phyloP scores from a whole-genome alignment of 2,329 filamentous ascomycete species.

The Bipolaris gigantea region DNA sequence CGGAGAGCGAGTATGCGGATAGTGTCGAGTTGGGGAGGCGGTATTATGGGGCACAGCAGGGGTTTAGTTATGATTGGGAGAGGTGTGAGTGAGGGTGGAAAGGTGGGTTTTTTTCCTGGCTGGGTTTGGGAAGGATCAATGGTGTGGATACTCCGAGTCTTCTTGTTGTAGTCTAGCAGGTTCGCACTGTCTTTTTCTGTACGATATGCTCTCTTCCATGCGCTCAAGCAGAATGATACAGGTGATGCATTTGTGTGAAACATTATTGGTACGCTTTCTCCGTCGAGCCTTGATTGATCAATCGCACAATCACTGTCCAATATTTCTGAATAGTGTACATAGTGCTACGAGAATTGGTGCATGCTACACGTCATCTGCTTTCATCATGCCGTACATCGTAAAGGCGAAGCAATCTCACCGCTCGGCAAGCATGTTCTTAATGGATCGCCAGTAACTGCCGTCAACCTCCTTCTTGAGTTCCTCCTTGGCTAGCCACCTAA shows the following conservation, averaged over 20 bases:
- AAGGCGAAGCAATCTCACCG: slow-evolving; percentile 54
- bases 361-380: slow-evolving; percentile 1
- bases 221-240: no score
- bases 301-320: neutral
- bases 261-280: no score
- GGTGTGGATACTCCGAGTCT: neutral
- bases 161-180: neutral
- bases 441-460: slow-evolving; percentile 69
- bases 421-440: slow-evolving; percentile 82
- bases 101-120: neutral
- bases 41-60: slow-evolving; percentile 22
- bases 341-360: neutral
- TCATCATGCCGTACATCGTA: neutral
- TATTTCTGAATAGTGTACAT: slow-evolving; percentile 5
- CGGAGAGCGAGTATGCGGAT: slow-evolving; percentile 12
- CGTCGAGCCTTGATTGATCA: no score
- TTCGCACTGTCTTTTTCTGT: neutral
- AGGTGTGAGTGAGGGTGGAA: slow-evolving; percentile 10
- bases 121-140: neutral
- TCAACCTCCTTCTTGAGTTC: slow-evolving; percentile 73
- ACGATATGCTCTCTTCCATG: no score
- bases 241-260: no score
- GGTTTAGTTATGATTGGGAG: slow-evolving; percentile 23
- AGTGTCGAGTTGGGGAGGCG: slow-evolving; percentile 6
- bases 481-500: slow-evolving; percentile 89